Percentiles rank a stretch among this genome's conserved stretches.
Conservation (phyloP, 2,329 filamentous ascomycete genomes). For the Byssoonygena ceratinophila region DNA sequence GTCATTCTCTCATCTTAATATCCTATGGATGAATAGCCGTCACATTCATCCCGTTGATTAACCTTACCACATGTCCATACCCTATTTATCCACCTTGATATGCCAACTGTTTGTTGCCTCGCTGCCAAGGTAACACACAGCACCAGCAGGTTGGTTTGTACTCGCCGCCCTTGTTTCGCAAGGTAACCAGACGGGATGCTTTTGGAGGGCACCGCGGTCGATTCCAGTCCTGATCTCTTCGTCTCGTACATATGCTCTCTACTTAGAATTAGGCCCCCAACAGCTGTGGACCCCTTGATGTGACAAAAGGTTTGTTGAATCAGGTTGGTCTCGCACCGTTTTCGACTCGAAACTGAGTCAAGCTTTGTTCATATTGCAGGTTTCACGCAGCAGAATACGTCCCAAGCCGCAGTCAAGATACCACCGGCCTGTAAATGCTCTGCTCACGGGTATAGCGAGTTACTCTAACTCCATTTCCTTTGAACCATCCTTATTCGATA, state of each 20-base stretch:
- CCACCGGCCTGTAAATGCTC: slow-evolving; percentile 1
- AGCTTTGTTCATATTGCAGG: not conserved
- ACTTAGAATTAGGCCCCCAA: not conserved
- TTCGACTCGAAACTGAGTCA: not conserved
- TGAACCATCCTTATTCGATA: not conserved
- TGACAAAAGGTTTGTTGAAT: not conserved
- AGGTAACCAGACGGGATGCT: not conserved
- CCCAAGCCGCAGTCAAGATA: not conserved
- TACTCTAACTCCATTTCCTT: not conserved
- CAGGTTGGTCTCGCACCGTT: not conserved
- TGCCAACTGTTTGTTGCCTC: not conserved
- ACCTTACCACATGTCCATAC: not conserved
- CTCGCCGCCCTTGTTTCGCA: slow-evolving; percentile 3
- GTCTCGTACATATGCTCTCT: not conserved
- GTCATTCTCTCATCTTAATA: not conserved
- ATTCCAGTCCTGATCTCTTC: not conserved
- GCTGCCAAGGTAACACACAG: slow-evolving; percentile 8
- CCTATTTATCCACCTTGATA: not conserved
- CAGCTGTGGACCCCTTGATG: not conserved
- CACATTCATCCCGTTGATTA: not conserved
- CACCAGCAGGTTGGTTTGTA: slow-evolving; percentile 2
- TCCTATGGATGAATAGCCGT: not conserved
- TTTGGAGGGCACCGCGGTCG: not conserved
- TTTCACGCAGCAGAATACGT: not conserved
- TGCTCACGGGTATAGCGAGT: not conserved